Evolutionary conservation across 2,329 filamentous ascomycete species (phyloP).

Genomic region (Chaetomiaceae sp.): DNA sequence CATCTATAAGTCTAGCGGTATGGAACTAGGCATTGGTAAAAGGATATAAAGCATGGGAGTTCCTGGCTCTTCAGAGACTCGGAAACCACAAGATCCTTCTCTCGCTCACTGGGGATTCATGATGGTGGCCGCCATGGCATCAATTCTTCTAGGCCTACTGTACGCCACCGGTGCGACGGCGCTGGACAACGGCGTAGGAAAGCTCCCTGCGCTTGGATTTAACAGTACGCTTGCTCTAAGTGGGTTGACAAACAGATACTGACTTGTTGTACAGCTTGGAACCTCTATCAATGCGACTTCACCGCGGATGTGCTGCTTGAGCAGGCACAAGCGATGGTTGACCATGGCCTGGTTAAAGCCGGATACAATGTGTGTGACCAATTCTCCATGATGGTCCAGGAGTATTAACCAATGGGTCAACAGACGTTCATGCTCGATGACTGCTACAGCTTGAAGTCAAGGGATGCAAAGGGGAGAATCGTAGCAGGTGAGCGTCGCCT

Average conservation of each 20-base stretch:
- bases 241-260: background rate
- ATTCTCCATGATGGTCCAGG: background rate
- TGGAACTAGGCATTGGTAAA: too few species aligned
- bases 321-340: constrained; percentile 13
- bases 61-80: too few species aligned
- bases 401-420: background rate
- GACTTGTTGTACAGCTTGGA: background rate
- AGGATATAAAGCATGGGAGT: background rate
- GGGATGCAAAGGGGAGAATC: constrained; percentile 3
- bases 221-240: constrained; percentile 3
- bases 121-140: background rate
- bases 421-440: constrained; percentile 17
- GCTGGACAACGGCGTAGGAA: constrained; percentile 13
- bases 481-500: constrained; percentile 3
- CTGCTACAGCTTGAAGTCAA: constrained; percentile 12
- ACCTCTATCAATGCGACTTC: constrained; percentile 11
- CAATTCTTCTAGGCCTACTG: background rate
- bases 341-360: constrained; percentile 12
- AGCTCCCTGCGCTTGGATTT: constrained; percentile 13
- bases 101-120: background rate
- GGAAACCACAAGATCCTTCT: too few species aligned
- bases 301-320: constrained; percentile 7
- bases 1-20: too few species aligned
- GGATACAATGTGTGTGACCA: constrained; percentile 5
- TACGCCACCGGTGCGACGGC: constrained; percentile 1